These are phyloP conservation scores for Mycena sanguinolenta DNA, from an alignment of 768 basidiomycete genomes.

Conservation along the genomic window DNA sequence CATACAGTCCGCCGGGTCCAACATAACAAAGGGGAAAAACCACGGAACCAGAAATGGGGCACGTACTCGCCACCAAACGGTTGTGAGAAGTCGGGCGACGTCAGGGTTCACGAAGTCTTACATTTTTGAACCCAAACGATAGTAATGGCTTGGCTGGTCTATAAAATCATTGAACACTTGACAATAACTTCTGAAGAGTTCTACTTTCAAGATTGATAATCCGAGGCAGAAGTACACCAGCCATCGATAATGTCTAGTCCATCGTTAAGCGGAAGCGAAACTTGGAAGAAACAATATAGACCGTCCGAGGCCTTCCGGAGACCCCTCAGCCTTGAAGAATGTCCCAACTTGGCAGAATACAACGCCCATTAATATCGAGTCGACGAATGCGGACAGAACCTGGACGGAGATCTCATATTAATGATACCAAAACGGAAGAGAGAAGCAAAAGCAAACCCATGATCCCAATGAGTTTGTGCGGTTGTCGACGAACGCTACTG, in stretches of 20 bases:
- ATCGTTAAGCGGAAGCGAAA: not conserved
- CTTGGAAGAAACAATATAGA: not conserved
- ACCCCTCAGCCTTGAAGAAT: conserved; percentile 26
- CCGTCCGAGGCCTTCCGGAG: conserved; percentile 31
- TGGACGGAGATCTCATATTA: not conserved
- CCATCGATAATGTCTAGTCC: conserved; percentile 28
- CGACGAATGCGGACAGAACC: conserved; percentile 26
- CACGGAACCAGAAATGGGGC: conserved; percentile 27
- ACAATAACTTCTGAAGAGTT: not conserved
- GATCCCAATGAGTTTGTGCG: conserved; percentile 27
- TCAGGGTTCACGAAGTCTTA: conserved; percentile 30
- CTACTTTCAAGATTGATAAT: conserved; percentile 30
- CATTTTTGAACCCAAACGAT: conserved; percentile 33
- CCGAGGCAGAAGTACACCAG: conserved; percentile 25
- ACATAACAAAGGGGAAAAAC: not conserved
- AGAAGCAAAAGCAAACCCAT: conserved; percentile 25
- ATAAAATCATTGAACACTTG: not conserved
- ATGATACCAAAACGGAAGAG: not conserved
- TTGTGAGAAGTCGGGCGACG: conserved; percentile 28
- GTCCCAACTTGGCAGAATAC: conserved; percentile 31
- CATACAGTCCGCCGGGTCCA: not conserved
- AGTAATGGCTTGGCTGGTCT: conserved; percentile 30
- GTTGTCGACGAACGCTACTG: conserved; percentile 28
- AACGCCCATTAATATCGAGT: conserved; percentile 31
- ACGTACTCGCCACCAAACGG: conserved; percentile 33